Conservation (phyloP, 768 basidiomycete genomes). For the Leucocoprinus sp. region DNA sequence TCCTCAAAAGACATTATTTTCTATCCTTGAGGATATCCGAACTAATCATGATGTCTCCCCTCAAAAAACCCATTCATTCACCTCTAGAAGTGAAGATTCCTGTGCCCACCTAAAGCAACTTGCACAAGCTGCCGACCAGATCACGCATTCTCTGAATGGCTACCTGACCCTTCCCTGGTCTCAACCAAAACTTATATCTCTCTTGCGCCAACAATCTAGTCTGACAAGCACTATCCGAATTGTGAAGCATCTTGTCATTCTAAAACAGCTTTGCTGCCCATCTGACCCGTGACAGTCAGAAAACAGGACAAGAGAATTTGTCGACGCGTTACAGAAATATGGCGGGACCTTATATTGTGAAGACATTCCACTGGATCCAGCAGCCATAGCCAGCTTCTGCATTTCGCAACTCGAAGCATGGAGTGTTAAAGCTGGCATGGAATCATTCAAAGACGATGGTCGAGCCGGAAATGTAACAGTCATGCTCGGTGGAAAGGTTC, state of each 20-base stretch:
- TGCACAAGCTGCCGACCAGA: constrained; percentile 35
- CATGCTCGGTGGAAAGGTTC: constrained; percentile 69
- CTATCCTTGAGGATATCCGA: constrained; percentile 8
- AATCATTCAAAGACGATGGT: constrained; percentile 59
- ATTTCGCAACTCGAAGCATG: constrained; percentile 50
- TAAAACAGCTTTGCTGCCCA: constrained; percentile 9
- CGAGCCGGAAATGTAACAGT: constrained; percentile 44
- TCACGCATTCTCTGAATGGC: constrained; percentile 45
- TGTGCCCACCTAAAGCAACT: constrained; percentile 36
- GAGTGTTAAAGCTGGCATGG: constrained; percentile 63
- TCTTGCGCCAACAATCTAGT: constrained; percentile 54
- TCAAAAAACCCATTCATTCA: constrained; percentile 40
- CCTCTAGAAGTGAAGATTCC: constrained; percentile 31
- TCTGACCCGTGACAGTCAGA: constrained; percentile 35
- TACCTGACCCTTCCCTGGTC: constrained; percentile 43
- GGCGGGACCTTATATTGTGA: constrained; percentile 48
- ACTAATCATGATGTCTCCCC: constrained; percentile 9
- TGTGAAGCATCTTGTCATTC: constrained; percentile 29
- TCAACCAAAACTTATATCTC: constrained; percentile 61
- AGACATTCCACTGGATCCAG: constrained; percentile 47
- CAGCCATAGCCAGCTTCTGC: constrained; percentile 46
- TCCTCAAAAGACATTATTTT: constrained; percentile 4
- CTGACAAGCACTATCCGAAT: constrained; percentile 44
- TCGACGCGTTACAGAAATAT: constrained; percentile 38
- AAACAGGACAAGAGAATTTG: constrained; percentile 41